A percentile compares a stretch with the other conserved stretches of the same genome.
phyloP scores from a whole-genome alignment of 257 asterid genomes.

The Coffea canephora region DNA sequence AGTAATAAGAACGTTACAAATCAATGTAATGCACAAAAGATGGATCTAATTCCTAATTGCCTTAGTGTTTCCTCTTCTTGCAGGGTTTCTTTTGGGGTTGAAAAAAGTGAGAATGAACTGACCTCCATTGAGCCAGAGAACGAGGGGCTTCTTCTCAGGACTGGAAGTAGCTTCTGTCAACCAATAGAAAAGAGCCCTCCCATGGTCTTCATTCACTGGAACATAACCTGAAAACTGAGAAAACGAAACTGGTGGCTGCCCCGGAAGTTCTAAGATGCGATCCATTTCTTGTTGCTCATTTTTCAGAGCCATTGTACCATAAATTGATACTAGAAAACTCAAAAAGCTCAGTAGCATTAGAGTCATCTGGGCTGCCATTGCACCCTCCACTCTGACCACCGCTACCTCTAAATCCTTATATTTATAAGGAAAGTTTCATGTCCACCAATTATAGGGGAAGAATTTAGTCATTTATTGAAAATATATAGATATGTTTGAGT shows the following conservation, averaged over 20 bases:
- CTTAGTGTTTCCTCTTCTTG: too few species aligned
- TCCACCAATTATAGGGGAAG: neutral
- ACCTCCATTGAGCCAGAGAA: conserved; percentile 97
- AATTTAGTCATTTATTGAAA: neutral
- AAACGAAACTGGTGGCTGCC: conserved; percentile 72
- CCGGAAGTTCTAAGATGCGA: conserved; percentile 57
- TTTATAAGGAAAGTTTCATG: neutral
- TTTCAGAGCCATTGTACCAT: conserved; percentile 11
- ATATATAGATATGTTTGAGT: neutral
- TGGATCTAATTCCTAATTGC: neutral
- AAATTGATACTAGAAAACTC: neutral
- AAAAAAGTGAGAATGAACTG: conserved; percentile 6
- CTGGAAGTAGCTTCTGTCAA: conserved; percentile 52
- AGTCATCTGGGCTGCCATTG: conserved; percentile 13
- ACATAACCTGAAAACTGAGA: conserved; percentile 80
- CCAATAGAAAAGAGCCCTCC: conserved; percentile 88
- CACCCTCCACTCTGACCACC: neutral
- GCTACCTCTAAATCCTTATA: neutral
- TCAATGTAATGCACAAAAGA: neutral
- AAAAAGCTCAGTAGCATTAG: neutral
- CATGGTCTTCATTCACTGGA: conserved; percentile 50
- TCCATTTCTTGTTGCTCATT: conserved; percentile 53
- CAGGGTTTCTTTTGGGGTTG: too few species aligned
- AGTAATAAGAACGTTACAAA: neutral
- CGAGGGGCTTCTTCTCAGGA: conserved; percentile 53